Evolutionary conservation across 1,284 basidiomycete genomes (phyloP), one percentile per base, ranked within the genome.

Genomic region (Ceraceosorus guamensis): DNA sequence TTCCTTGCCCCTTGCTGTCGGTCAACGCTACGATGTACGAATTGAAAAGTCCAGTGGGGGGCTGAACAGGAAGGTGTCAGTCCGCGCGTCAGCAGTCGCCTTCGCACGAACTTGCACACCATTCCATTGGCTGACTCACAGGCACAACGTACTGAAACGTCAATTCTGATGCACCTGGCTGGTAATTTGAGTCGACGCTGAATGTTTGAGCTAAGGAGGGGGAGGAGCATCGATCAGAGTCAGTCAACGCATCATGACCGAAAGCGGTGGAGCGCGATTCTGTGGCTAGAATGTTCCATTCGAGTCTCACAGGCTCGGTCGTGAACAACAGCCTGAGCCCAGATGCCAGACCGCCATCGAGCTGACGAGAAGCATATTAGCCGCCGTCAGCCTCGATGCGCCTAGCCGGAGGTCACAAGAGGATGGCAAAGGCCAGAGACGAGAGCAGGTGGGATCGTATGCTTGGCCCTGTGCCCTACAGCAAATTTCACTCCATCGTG

Each of bases 141-240:
- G 67, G 67, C 0, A 69, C 59, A 8, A 58, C 35, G 31, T 54
- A 69, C 39, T 69, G 67, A 48, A 67, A 69, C 7, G 67, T 67
- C 44, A 68, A 54, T 39, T 65, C 11, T 7, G 54, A 49, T 30
- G 61, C 41, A 7, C 50, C 48, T 2, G 57, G 60, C 49, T 65
- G 67, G 48, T 66, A 69, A 56, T 62, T 55, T 49, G 53, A 57
- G 51, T 60, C 54, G 52, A 69, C 60, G 0, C 51, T 47, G 37
- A 53, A 69, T 32, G 63, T 61, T 45, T 65, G 56, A 5, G 60
- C 61, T 34, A 37, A 16, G 1, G 18, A 16, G 11, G 2, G n/a
- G 14, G n/a, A 39, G 24, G 35, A 43, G 34, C 18, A 24, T 8
- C 10, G 11, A 30, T 8, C 8, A 8, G 8, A 46, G 45, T 2